phyloP scores from a whole-genome alignment of 2,329 filamentous ascomycete species.

The Trichoderma brevicompactum region DNA sequence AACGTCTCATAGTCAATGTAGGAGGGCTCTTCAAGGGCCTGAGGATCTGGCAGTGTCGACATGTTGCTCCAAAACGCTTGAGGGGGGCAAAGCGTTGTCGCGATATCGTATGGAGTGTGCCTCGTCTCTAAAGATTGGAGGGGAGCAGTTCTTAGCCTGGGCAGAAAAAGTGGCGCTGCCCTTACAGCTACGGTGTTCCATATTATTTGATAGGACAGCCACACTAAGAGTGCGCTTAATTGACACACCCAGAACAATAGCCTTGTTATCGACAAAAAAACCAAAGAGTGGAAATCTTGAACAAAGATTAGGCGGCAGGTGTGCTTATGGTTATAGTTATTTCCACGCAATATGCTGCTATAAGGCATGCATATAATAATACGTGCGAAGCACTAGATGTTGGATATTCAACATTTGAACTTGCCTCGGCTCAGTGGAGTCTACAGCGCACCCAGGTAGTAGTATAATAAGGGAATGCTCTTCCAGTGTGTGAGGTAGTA shows the following conservation, averaged over 20 bases:
- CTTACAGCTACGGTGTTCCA: not conserved
- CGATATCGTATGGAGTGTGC: not conserved
- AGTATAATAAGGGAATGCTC: not conserved
- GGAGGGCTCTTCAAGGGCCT: conserved; percentile 59
- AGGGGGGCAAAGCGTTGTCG: not conserved
- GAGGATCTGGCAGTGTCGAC: conserved; percentile 22
- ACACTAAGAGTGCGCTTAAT: not conserved
- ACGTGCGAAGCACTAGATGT: not conserved
- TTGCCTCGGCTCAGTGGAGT: not conserved
- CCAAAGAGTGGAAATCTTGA: no score
- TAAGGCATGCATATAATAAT: no score
- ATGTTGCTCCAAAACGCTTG: conserved; percentile 5
- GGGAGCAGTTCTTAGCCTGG: conserved; percentile 1
- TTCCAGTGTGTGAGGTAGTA: not conserved
- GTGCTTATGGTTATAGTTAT: no score
- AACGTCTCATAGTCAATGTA: conserved; percentile 98
- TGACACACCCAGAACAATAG: no score
- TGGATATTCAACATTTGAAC: not conserved
- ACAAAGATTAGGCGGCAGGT: no score
- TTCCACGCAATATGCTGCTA: no score
- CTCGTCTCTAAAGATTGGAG: conserved; percentile 11
- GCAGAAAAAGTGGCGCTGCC: not conserved
- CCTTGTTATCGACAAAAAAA: no score
- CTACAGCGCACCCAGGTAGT: not conserved
- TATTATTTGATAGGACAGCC: not conserved